Evolutionary conservation across 2,329 filamentous ascomycete species (phyloP).

Genomic region (Colletotrichum lentis): DNA sequence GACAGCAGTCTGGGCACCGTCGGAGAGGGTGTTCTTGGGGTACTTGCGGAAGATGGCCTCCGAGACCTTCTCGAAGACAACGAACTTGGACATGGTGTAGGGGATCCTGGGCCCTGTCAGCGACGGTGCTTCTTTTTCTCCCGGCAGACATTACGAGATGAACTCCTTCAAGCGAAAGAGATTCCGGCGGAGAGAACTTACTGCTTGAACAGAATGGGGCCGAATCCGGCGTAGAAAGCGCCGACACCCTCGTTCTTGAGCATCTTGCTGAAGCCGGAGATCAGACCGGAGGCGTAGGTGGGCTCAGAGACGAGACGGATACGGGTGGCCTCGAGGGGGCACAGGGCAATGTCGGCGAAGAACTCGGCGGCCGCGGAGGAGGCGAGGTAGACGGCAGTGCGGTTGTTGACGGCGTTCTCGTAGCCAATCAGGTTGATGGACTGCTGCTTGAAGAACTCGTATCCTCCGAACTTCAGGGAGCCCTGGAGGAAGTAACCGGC

Average conservation of each 20-base stretch:
- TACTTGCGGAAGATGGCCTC: constrained; percentile 74
- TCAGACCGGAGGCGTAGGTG: constrained; percentile 80
- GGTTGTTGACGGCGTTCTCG: constrained; percentile 80
- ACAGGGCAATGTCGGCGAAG: constrained; percentile 82
- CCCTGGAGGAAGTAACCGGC: constrained; percentile 95
- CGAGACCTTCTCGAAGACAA: constrained; percentile 88
- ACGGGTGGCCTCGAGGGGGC: constrained; percentile 91
- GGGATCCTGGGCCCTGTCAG: constrained; percentile 68
- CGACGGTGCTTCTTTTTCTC: too few relatives aligned
- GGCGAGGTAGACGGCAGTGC: constrained; percentile 81
- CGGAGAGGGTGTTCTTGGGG: constrained; percentile 76
- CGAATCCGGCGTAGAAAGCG: constrained; percentile 92
- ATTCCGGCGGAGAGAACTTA: constrained; percentile 52
- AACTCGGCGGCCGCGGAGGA: constrained; percentile 72
- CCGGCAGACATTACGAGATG: not conserved
- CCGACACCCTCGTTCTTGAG: constrained; percentile 81
- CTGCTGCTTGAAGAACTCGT: constrained; percentile 97
- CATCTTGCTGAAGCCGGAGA: constrained; percentile 85
- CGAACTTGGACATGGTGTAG: constrained; percentile 96
- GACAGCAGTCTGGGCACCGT: constrained; percentile 76
- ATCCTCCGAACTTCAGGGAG: constrained; percentile 92
- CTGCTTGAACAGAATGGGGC: constrained; percentile 85
- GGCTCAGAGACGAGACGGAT: constrained; percentile 92
- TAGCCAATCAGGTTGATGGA: constrained; percentile 81
- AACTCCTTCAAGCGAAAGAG: too few relatives aligned